These are phyloP conservation scores for Claviceps fusiformis DNA, from an alignment of 2,329 filamentous ascomycete genomes.

Conservation along the genomic window DNA sequence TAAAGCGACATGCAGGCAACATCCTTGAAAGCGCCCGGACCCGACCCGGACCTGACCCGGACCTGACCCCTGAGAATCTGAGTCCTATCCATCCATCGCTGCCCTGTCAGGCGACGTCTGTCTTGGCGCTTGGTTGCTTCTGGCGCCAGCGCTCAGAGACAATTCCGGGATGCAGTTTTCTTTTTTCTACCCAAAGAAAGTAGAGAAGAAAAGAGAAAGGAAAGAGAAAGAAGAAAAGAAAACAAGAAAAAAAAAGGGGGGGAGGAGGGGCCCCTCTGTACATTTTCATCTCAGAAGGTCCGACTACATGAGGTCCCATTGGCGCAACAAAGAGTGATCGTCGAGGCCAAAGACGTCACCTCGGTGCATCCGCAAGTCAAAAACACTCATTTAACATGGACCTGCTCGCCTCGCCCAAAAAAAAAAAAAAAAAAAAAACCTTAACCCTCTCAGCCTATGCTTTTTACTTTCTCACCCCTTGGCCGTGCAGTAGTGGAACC, in stretches of 20 bases:
- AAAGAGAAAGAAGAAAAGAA: no score
- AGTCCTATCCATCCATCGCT: no score
- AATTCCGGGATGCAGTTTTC: not conserved
- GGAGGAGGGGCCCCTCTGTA: no score
- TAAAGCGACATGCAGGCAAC: not conserved
- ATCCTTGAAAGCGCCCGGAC: slow-evolving; percentile 2
- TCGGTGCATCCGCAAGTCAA: not conserved
- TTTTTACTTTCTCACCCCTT: not conserved
- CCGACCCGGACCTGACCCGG: not conserved
- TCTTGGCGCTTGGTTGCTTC: not conserved
- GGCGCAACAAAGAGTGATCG: not conserved
- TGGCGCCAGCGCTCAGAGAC: not conserved
- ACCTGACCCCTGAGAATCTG: not conserved
- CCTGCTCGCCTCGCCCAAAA: not conserved
- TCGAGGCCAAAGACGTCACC: not conserved
- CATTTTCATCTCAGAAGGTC: not conserved
- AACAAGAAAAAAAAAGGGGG: no score
- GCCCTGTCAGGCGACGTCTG: not conserved
- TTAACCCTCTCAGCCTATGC: not conserved
- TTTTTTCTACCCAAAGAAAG: not conserved
- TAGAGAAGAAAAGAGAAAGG: no score
- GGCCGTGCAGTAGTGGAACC: not conserved
- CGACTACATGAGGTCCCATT: not conserved
- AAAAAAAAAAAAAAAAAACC: no score
- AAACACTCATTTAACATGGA: not conserved